A percentile compares a stretch with the other conserved stretches of the same genome.
phyloP scores from a whole-genome alignment of 306 rosid species.

The Acacia melanoxylon region DNA sequence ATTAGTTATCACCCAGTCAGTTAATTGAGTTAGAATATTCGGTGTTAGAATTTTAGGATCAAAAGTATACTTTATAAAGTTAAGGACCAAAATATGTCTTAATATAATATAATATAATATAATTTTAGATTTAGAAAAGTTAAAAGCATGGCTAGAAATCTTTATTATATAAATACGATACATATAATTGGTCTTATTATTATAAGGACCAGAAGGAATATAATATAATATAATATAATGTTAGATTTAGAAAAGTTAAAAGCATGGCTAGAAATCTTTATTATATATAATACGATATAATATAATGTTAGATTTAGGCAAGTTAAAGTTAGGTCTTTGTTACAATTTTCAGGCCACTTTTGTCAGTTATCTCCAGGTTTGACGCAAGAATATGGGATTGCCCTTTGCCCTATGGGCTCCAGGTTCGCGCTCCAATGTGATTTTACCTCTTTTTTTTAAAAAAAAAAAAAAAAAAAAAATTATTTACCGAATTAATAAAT shows the following conservation, averaged over 20 bases:
- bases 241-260: neutral
- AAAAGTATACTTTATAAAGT: too few species aligned
- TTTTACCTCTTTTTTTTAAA: neutral
- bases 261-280: neutral
- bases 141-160: neutral
- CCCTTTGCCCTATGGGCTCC: neutral
- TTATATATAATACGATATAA: too few species aligned
- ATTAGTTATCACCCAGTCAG: too few species aligned
- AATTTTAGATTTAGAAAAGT: too few species aligned
- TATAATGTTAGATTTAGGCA: neutral
- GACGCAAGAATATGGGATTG: neutral
- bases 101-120: too few species aligned
- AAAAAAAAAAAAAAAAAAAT: neutral
- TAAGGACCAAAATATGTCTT: too few species aligned
- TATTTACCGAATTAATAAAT: neutral
- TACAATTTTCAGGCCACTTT: neutral
- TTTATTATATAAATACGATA: too few species aligned
- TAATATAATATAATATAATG: neutral
- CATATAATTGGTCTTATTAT: too few species aligned
- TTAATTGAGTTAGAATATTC: too few species aligned
- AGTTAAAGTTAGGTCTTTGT: neutral
- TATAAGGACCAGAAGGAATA: too few species aligned
- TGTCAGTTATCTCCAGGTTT: slow-evolving; percentile 23
- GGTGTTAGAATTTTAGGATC: too few species aligned
- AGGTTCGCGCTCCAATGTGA: neutral